Evolutionary conservation across 805 yeast species (phyloP), one percentile per base, ranked within the genome.

Genomic region (Lipomyces chichibuensis): DNA sequence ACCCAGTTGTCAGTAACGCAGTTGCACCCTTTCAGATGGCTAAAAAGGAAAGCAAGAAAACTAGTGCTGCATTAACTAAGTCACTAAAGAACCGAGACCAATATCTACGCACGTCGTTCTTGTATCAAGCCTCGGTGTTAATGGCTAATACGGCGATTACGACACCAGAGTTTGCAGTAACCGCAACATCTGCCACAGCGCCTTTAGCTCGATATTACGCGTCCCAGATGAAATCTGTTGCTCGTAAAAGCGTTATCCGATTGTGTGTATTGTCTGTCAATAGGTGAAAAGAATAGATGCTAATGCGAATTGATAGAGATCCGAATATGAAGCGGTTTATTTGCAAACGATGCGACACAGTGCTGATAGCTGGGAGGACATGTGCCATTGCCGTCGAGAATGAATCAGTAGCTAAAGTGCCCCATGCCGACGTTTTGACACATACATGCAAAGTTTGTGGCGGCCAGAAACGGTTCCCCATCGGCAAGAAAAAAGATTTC

Each of bases 271-370:
- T 9, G 14, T 14, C 9, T n/a, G n/a, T 11, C 46, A 2, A 39
- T 17, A 39, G 25, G 17, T 13, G 39, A 13, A 49, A 23, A n/a
- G 63, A 37, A 11, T 37, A n/a, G 11, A 5, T 49, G 46, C 20
- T 57, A 17, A 25, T 39, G 17, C 5, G 33, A 14, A 2, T 29
- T 2, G 46, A 13, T 27, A 67, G 71, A 23, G 73, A 68, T 46
- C 74, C 70, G 49, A 69, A 37, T 57, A 70, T 90, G 17, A 90
- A 90, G 75, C 80, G 95, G 72, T 80, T 83, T 0, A 71, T 87
- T 11, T 90, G 96, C 77, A 90, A 89, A 71, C 79, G 79, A 54
- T 90, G 96, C 75, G 78, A 84, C 59, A 75, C 87, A 2, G 62
- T 82, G 9, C 75, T 83, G 66, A 72, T 84, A 0, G 85, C 87